Percentiles rank a stretch among this genome's conserved stretches.
Conservation (phyloP, 257 asterid genomes). For the Lithospermum erythrorhizon region DNA sequence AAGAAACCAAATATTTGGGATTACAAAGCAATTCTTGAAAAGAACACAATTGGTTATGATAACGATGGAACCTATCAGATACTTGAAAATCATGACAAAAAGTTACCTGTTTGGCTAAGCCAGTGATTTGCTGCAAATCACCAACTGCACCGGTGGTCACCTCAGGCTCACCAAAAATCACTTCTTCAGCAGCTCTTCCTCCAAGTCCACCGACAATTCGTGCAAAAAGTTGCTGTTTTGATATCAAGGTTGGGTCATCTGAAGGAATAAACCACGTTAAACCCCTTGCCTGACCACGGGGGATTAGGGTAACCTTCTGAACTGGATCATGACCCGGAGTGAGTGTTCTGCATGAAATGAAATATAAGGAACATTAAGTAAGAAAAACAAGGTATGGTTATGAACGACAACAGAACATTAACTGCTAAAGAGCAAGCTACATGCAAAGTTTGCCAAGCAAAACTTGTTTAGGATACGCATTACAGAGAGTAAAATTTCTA, state of each 20-base stretch:
- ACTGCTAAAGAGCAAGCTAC: too few species aligned
- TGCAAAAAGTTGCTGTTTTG: constrained; percentile 92
- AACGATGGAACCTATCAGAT: neutral
- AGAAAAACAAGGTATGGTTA: neutral
- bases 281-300: constrained; percentile 98
- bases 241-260: constrained; percentile 94
- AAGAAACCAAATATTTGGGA: neutral
- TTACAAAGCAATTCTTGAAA: neutral
- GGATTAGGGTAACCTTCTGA: constrained; percentile 86
- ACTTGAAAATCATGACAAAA: neutral
- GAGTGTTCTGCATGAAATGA: constrained; percentile 55
- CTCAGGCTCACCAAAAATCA: constrained; percentile 95
- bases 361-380: neutral
- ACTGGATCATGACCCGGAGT: constrained; percentile 98
- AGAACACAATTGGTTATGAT: neutral
- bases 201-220: constrained; percentile 98
- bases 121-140: constrained; percentile 91
- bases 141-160: constrained; percentile 96
- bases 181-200: constrained; percentile 97
- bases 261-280: constrained; percentile 97
- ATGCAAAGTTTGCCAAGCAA: too few species aligned
- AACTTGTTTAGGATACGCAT: too few species aligned
- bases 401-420: too few species aligned
- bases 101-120: constrained; percentile 86
- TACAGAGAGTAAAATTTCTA: too few species aligned